Evolutionary conservation across 116 monocot species (phyloP).

Genomic region (Zostera marina): DNA sequence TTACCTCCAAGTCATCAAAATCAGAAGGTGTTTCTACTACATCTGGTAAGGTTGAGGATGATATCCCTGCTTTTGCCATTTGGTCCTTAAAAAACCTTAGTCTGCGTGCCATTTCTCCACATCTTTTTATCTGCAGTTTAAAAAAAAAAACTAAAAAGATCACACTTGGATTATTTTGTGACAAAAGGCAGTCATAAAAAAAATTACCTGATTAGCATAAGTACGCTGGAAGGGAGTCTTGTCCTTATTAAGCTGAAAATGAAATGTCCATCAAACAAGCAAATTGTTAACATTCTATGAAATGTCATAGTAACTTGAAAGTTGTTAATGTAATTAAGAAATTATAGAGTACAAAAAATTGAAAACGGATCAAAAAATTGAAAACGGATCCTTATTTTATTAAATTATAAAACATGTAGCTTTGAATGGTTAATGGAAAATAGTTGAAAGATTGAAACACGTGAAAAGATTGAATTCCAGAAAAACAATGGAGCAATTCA

Average conservation of each 20-base stretch:
- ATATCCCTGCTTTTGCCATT: slow-evolving; percentile 73
- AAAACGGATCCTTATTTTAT: no score
- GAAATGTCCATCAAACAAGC: background rate
- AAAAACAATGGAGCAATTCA: no score
- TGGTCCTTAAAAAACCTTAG: slow-evolving; percentile 85
- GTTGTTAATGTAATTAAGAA: background rate
- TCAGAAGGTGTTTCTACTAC: slow-evolving; percentile 25
- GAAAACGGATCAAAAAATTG: background rate
- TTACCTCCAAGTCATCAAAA: slow-evolving; percentile 95
- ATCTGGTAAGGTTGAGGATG: slow-evolving; percentile 28
- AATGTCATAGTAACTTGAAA: background rate
- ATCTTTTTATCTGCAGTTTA: slow-evolving; percentile 77
- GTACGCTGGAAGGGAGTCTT: slow-evolving; percentile 97
- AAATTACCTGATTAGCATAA: slow-evolving; percentile 80
- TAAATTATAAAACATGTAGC: no score
- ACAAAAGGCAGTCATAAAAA: background rate
- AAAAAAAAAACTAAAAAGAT: background rate
- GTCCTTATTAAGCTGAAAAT: slow-evolving; percentile 86
- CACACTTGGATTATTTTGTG: background rate
- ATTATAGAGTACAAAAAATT: background rate
- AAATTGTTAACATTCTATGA: no score
- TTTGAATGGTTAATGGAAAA: no score
- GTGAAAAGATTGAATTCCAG: no score
- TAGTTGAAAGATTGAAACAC: no score
- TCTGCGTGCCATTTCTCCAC: slow-evolving; percentile 97